Percentiles rank a stretch among this genome's conserved stretches.
Conservation (phyloP, 73 alveolate species). For the Paramecium pentaurelia region DNA sequence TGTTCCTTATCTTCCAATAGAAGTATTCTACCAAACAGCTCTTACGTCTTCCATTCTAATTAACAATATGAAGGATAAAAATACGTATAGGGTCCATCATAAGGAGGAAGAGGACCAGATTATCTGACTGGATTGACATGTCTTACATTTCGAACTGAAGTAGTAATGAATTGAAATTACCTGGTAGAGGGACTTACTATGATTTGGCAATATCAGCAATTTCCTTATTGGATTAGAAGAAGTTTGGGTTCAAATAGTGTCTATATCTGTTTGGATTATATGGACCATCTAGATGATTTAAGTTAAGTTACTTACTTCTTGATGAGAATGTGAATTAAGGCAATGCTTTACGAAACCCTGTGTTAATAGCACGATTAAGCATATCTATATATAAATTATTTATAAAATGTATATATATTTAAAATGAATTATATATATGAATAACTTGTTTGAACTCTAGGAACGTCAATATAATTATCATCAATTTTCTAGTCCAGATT, state of each 20-base stretch:
- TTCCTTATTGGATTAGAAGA: conserved; percentile 80
- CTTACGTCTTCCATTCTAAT: conserved; percentile 84
- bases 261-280: conserved; percentile 88
- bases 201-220: conserved; percentile 75
- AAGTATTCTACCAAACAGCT: conserved; percentile 68
- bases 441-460: neutral
- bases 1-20: conserved; percentile 77
- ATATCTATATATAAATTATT: conserved; percentile 14
- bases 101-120: conserved; percentile 92
- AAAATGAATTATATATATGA: neutral
- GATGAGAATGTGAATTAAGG: neutral
- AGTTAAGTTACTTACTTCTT: neutral
- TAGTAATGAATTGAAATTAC: neutral
- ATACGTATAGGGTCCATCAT: conserved; percentile 86
- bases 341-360: neutral
- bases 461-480: neutral
- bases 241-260: conserved; percentile 70
- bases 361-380: neutral
- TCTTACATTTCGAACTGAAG: conserved; percentile 80
- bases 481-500: neutral
- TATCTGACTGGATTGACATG: conserved; percentile 90
- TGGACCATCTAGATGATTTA: conserved; percentile 71
- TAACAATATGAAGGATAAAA: neutral
- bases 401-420: neutral
- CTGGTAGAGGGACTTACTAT: conserved; percentile 65